phyloP scores from a whole-genome alignment of 306 rosid species.

The Vigna nakashimae region DNA sequence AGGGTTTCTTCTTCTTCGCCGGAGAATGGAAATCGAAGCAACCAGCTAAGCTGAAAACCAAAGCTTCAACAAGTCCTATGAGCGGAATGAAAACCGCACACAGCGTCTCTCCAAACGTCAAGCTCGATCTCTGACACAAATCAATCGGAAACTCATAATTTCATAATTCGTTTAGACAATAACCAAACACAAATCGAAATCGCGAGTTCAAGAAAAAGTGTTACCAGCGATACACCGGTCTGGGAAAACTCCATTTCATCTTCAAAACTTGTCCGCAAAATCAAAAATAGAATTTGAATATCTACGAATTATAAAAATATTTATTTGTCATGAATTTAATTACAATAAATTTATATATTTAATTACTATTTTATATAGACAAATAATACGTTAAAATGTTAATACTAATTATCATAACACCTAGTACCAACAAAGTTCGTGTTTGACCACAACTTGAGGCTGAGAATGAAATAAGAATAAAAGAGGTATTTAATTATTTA shows the following conservation, averaged over 20 bases:
- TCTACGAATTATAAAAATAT: too few species aligned
- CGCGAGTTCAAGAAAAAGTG: background rate
- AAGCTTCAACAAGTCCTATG: constrained; percentile 51
- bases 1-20: background rate
- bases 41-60: constrained; percentile 48
- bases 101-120: constrained; percentile 51
- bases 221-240: constrained; percentile 27
- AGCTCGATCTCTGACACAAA: constrained; percentile 50
- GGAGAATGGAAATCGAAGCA: constrained; percentile 52
- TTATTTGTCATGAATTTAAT: too few species aligned
- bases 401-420: too few species aligned
- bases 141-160: background rate
- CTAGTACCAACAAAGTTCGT: too few species aligned
- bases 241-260: constrained; percentile 21
- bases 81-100: constrained; percentile 58
- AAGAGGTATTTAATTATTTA: too few species aligned
- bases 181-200: constrained; percentile 4
- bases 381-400: too few species aligned
- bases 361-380: too few species aligned
- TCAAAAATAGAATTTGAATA: background rate
- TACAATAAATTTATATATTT: too few species aligned
- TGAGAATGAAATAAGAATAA: too few species aligned
- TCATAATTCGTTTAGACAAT: background rate
- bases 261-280: background rate
- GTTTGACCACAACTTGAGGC: too few species aligned